Evolutionary conservation across 2,329 filamentous ascomycete species (phyloP).

Genomic region (Hymenoscyphus albidus): DNA sequence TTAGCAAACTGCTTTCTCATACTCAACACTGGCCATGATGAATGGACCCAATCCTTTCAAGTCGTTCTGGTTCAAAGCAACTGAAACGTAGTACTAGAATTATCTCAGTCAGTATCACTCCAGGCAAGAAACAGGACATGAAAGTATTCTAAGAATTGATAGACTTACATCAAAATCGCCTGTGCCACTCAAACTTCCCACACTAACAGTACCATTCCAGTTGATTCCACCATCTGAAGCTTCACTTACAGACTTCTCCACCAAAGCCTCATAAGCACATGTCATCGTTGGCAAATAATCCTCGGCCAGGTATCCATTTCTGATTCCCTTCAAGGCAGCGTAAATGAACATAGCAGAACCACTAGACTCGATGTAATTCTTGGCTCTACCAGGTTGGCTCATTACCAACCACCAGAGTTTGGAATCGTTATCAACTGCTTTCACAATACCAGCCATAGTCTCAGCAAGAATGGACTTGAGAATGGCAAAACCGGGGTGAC

Average conservation of each 20-base stretch:
- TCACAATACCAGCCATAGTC: neutral
- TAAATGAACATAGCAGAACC: constrained; percentile 39
- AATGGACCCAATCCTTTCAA: constrained; percentile 29
- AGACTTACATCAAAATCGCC: constrained; percentile 25
- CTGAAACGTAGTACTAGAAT: constrained; percentile 26
- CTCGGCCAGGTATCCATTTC: constrained; percentile 35
- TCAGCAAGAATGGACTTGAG: constrained; percentile 22
- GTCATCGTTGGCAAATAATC: constrained; percentile 18
- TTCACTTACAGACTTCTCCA: constrained; percentile 20
- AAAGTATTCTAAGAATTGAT: neutral
- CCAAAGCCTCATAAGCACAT: constrained; percentile 23
- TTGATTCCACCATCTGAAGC: constrained; percentile 18
- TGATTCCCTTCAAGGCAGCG: constrained; percentile 37
- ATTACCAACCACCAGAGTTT: constrained; percentile 37
- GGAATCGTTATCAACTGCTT: neutral
- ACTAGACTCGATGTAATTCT: constrained; percentile 40
- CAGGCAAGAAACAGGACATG: neutral
- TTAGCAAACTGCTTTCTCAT: neutral
- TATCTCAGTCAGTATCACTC: neutral
- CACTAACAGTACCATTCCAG: constrained; percentile 26
- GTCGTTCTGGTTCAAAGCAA: constrained; percentile 22
- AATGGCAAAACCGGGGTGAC: constrained; percentile 17
- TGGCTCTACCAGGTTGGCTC: constrained; percentile 25
- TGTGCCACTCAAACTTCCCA: constrained; percentile 24
- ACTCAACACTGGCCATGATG: constrained; percentile 26